Base-by-base conservation (phyloP, 2,329 filamentous ascomycete genomes). In the Neonectria faginata region DNA sequence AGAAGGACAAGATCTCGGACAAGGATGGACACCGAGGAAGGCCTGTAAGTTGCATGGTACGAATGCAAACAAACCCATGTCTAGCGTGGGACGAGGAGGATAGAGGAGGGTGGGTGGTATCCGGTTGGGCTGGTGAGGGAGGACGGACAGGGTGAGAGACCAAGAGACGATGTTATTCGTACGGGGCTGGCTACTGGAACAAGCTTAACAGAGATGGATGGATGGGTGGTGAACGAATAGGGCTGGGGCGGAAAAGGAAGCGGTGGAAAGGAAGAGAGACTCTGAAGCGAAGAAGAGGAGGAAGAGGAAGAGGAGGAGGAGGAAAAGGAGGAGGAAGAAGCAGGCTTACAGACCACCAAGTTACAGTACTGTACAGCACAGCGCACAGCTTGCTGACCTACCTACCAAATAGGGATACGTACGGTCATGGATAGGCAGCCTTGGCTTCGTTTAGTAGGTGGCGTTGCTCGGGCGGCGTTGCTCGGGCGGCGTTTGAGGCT, bases 361-460 rank as follows among this genome's bases (percentile, higher is more conserved):
- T 3, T 22, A 22, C 22, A 22, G 3, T 3, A 4, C 22, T 16
- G 3, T 36, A 14, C 33, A 36, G 33, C 12, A 14, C 11, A 33
- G n/a, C n/a, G 11, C 4, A 36, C 33, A 36, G 39, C 6, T 41
- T 41, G 51, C 29, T 22, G 41, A 56, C 53, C 53, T 56, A 56
- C 53, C 53, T 56, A 47, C 53, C 53, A 14, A 33, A 56, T 47
- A 27, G 22, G 53, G 53, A 56, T 27, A 56, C 25, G 53, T 42
- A 25, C 25, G 25, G 39, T 10, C 16, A 18, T 42, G 7, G 39
- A 11, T 5, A 25, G 25, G 4, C 25, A 22, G 22, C 14, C 14
- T 12, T 39, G 33, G 33, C 33, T 39, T 39, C 14, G 12, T 16
- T 16, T 39, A 16, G 53, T 39, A 27, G 27, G n/a, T 44, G n/a